phyloP scores from a whole-genome alignment of 2,329 filamentous ascomycete genomes.

The Paecilomyces sp. region DNA sequence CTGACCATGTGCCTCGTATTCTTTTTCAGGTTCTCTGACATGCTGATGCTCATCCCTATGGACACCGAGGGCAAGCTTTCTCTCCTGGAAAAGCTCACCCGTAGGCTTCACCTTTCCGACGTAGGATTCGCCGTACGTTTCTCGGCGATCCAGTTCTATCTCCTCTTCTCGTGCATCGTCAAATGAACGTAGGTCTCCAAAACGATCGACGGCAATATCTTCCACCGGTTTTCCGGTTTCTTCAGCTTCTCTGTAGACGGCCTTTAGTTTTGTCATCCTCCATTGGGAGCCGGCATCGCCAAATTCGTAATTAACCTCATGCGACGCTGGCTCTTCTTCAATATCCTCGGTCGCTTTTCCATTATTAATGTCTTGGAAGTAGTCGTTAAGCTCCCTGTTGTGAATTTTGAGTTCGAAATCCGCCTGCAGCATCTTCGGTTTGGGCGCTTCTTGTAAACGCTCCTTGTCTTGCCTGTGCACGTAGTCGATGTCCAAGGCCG shows the following conservation, averaged over 20 bases:
- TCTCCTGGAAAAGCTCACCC: conserved; percentile 76
- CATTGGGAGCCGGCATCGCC: conserved; percentile 86
- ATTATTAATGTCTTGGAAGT: conserved; percentile 56
- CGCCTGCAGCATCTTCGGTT: conserved; percentile 37
- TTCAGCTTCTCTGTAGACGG: conserved; percentile 72
- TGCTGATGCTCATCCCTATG: conserved; percentile 26
- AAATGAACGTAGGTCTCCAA: conserved; percentile 73
- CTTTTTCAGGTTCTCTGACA: conserved; percentile 25
- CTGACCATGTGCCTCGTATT: conserved; percentile 40
- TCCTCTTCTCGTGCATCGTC: conserved; percentile 92
- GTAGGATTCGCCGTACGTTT: conserved; percentile 78
- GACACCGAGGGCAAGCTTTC: conserved; percentile 55
- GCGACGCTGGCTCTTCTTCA: conserved; percentile 46
- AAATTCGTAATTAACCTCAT: conserved; percentile 72
- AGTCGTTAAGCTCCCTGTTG: conserved; percentile 70
- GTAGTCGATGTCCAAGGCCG: conserved; percentile 77
- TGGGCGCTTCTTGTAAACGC: conserved; percentile 37
- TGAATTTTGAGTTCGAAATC: conserved; percentile 68
- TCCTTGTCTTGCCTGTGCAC: conserved; percentile 54
- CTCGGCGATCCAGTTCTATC: conserved; percentile 76
- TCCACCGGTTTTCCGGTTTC: conserved; percentile 67
- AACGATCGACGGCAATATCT: conserved; percentile 74
- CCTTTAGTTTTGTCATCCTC: conserved; percentile 92
- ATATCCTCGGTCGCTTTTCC: conserved; percentile 50
- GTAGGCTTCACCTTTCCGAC: conserved; percentile 78